Evolutionary conservation across 2,329 filamentous ascomycete species (phyloP).

Genomic region (Fragosphaeria purpurea): DNA sequence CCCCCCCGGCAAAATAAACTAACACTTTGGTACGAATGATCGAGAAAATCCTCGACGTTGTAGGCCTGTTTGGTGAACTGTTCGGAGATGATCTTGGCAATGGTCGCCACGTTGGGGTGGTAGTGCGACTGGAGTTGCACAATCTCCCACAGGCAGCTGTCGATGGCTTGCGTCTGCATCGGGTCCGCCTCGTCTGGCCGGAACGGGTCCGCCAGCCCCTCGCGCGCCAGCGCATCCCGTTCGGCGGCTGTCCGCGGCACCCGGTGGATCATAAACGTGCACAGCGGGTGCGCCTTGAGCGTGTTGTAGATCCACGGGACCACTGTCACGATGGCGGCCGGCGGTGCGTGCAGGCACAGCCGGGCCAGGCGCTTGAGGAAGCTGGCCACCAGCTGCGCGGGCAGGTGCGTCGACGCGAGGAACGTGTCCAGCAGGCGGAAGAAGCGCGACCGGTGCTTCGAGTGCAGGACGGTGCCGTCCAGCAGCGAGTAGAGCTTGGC

Average conservation of each 20-base stretch:
- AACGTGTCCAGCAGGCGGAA: slow-evolving; percentile 89
- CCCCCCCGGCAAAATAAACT: slow-evolving; percentile 23
- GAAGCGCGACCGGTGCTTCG: slow-evolving; percentile 86
- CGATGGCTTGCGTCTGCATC: slow-evolving; percentile 75
- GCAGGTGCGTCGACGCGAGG: slow-evolving; percentile 82
- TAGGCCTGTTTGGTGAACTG: slow-evolving; percentile 96
- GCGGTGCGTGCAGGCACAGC: slow-evolving; percentile 77
- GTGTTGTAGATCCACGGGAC: slow-evolving; percentile 95
- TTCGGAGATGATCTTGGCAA: slow-evolving; percentile 87
- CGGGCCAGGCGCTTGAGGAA: slow-evolving; percentile 91
- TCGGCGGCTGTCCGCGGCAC: slow-evolving; percentile 48
- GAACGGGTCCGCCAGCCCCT: slow-evolving; percentile 64
- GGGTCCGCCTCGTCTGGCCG: slow-evolving; percentile 67
- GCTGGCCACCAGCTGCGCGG: slow-evolving; percentile 80
- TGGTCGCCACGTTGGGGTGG: slow-evolving; percentile 90
- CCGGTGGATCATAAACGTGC: slow-evolving; percentile 93
- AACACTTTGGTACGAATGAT: slow-evolving; percentile 81
- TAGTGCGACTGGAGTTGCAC: slow-evolving; percentile 87
- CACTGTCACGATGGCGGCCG: slow-evolving; percentile 77
- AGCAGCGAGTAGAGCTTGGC: slow-evolving; percentile 86
- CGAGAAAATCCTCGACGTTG: slow-evolving; percentile 92
- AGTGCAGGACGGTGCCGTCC: slow-evolving; percentile 77
- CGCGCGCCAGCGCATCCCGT: slow-evolving; percentile 43
- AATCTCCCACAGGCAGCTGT: slow-evolving; percentile 91
- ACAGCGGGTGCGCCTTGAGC: slow-evolving; percentile 77